Evolutionary conservation across 257 asterid genomes (phyloP), one percentile per base, ranked within the genome.

Genomic region (Orobanche coerulescens): DNA sequence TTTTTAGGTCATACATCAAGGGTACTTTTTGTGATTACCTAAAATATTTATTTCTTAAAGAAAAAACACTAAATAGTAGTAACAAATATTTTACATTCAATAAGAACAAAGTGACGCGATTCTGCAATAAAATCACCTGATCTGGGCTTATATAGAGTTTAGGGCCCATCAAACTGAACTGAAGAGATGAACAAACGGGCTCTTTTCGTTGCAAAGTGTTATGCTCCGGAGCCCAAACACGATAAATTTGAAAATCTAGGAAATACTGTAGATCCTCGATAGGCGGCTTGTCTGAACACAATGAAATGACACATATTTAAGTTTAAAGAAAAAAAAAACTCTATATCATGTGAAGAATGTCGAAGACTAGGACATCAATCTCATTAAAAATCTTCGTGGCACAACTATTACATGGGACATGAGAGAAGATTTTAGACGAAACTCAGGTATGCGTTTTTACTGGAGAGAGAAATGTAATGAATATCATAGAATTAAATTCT

Each of bases 151-250:
- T 81, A 58, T 83, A 87, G 26, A 93, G 99, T 80, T 93, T 93
- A 58, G 99, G 97, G 33, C 99, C 97, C 94, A 93, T 93, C 79
- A 93, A 81, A 67, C 99, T 93, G 83, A 93, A 89, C 75, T 89
- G 97, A 49, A 93, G 96, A 46, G 85, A 78, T 5, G 83, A 61
- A 56, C 99, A 93, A 5, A 93, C 99, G 5, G 99, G 99, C 73
- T 82, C 99, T 79, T 93, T 93, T 59, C 99, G 63, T 46, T 82
- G 97, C 65, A 83, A 79, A 65, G 74, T 84, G 73, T 83, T 93
- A 73, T 78, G 95, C 77, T 93, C 99, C 10, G 99, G 99, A 62
- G 99, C 99, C 99, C 99, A 93, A 64, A 67, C 87, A 40, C 84
- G 87, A 66, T 95, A 65, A 71, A 93, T 93, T 82, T 93, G 99